phyloP scores from a whole-genome alignment of 2,329 filamentous ascomycete genomes.

The Nectriaceae sp. region DNA sequence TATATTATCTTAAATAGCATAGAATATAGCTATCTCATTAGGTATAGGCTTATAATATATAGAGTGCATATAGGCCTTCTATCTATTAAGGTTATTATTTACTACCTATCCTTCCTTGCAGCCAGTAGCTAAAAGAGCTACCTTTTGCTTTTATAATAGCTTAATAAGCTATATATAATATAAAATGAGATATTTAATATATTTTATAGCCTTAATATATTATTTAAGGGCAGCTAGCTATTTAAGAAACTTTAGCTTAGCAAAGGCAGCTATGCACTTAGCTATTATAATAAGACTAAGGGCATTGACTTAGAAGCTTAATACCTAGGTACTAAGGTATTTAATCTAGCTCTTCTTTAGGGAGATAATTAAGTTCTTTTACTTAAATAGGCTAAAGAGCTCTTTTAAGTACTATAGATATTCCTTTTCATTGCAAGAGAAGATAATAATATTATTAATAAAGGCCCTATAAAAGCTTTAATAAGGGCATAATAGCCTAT shows the following conservation, averaged over 20 bases:
- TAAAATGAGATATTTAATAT: neutral
- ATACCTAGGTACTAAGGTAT: neutral
- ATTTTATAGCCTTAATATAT: neutral
- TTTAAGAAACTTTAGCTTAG: neutral
- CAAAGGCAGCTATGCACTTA: neutral
- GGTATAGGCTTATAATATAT: neutral
- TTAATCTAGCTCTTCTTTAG: conserved; percentile 2
- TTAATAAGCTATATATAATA: neutral
- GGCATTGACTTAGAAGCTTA: neutral
- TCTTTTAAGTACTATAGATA: neutral
- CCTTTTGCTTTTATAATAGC: neutral
- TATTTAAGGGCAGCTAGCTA: neutral
- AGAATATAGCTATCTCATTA: neutral
- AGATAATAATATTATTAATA: neutral
- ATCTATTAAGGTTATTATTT: neutral
- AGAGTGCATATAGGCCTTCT: neutral
- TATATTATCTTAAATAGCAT: neutral
- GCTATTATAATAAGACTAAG: neutral
- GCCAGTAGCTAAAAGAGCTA: neutral
- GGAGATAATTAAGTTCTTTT: neutral
- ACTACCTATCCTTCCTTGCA: neutral
- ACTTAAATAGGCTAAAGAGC: neutral
- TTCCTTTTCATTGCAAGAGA: neutral
- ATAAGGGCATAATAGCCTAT: neutral
- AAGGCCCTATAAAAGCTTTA: neutral